Percentiles rank a stretch among this genome's conserved stretches.
These are phyloP conservation scores for Microdochium nivale DNA, from an alignment of 2,329 filamentous ascomycete species.

Conservation along the genomic window DNA sequence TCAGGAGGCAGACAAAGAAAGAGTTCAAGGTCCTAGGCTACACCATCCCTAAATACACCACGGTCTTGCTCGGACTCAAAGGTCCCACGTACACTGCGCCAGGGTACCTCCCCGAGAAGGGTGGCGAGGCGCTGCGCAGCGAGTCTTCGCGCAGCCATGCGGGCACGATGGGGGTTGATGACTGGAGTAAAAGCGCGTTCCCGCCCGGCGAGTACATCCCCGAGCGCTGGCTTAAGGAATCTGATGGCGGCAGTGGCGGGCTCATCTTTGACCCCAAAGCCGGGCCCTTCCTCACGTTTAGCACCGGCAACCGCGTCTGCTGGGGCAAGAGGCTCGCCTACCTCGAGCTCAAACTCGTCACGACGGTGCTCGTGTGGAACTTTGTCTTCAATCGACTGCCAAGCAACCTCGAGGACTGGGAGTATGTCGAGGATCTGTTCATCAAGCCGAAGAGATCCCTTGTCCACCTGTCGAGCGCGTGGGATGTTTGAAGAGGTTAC, in stretches of 20 bases:
- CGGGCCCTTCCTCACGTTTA: slow-evolving; percentile 17
- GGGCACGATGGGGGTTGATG: not conserved
- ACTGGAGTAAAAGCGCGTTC: not conserved
- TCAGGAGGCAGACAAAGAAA: slow-evolving; percentile 4
- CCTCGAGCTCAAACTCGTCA: slow-evolving; percentile 9
- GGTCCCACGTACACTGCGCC: slow-evolving; percentile 10
- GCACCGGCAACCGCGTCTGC: slow-evolving; percentile 13
- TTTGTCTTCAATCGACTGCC: slow-evolving; percentile 9
- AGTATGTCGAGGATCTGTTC: not conserved
- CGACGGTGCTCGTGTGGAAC: slow-evolving; percentile 12
- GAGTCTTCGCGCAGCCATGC: slow-evolving; percentile 4
- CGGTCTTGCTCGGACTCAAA: slow-evolving; percentile 16
- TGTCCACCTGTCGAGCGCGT: not conserved
- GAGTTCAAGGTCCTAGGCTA: slow-evolving; percentile 23
- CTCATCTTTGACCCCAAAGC: slow-evolving; percentile 10
- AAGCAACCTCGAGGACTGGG: slow-evolving; percentile 2
- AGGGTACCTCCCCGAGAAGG: slow-evolving; percentile 7
- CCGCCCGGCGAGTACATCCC: slow-evolving; percentile 3
- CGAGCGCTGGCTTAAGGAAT: slow-evolving; percentile 5
- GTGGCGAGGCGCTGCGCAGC: slow-evolving; percentile 11
- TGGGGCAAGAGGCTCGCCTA: slow-evolving; percentile 16
- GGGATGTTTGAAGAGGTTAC: not conserved
- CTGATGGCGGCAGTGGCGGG: not conserved
- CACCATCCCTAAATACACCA: slow-evolving; percentile 25
- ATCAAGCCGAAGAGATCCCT: not conserved